A percentile compares a stretch with the other conserved stretches of the same genome.
These are phyloP conservation scores for Coemansia furcata DNA, from an alignment of 192 early-diverging fungal species.

Conservation along the genomic window DNA sequence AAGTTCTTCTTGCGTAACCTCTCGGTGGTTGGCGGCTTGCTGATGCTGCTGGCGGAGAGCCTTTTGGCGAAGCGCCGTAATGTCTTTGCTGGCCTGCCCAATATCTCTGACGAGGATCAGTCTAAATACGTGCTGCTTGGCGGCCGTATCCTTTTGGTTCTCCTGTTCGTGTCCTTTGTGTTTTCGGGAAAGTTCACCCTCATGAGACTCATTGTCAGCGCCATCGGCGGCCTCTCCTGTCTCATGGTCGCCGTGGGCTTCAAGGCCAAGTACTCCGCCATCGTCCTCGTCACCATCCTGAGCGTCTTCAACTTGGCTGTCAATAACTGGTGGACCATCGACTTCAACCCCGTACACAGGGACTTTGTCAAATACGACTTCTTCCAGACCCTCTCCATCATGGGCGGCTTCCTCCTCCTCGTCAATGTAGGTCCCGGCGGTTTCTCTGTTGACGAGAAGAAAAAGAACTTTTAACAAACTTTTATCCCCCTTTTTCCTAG, in stretches of 20 bases:
- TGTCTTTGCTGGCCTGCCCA: constrained; percentile 87
- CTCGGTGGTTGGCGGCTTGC: constrained; percentile 89
- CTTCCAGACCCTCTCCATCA: constrained; percentile 94
- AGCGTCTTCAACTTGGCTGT: constrained; percentile 87
- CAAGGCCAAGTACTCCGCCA: constrained; percentile 96
- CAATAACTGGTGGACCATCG: constrained; percentile 96
- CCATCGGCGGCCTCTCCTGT: constrained; percentile 79
- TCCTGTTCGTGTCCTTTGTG: constrained; percentile 87
- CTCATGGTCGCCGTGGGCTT: constrained; percentile 96
- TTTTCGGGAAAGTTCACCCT: constrained; percentile 82
- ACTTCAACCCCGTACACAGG: constrained; percentile 73
- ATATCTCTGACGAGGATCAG: constrained; percentile 78
- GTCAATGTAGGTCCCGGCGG: constrained; percentile 91
- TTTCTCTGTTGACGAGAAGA: constrained; percentile 95
- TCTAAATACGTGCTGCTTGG: constrained; percentile 90
- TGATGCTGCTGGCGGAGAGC: constrained; percentile 91
- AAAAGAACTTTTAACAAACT: constrained; percentile 77
- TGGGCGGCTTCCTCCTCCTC: constrained; percentile 93
- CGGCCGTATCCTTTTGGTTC: constrained; percentile 88
- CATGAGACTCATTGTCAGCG: constrained; percentile 65
- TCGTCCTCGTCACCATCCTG: constrained; percentile 86
- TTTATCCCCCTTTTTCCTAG: not conserved
- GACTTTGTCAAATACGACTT: constrained; percentile 98
- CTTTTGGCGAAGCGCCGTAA: constrained; percentile 62
- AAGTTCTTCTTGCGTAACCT: constrained; percentile 89